Base-by-base conservation (phyloP, 768 basidiomycete species). In the Pleurotus giganteus region DNA sequence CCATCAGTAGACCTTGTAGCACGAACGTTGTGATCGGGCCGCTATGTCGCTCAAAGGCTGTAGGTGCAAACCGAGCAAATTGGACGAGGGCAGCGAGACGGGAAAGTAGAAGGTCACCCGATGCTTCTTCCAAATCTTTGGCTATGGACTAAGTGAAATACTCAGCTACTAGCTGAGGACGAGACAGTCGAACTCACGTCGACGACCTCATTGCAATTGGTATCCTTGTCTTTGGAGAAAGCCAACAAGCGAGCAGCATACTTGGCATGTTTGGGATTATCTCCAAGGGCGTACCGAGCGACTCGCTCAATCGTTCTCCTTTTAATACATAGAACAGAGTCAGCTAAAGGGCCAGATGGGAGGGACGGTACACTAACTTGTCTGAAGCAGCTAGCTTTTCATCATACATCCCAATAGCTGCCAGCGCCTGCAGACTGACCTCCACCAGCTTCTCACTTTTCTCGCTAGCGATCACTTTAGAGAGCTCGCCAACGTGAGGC, bases 181-280 rank as follows among this genome's bases (percentile, higher is more conserved):
- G 50, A 21, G 19, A 47, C 44, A 29, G 31, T 11, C 27, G 24
- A 36, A 66, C 77, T 47, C 59, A 94, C 94, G 60, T 89, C 82
- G 27, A 93, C 74, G 8, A 91, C 73, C 8, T 80, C 70, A 1
- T 67, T 64, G 58, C 86, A 84, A 1, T 74, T 58, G 2, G 79
- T 72, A 5, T 76, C 75, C 12, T 79, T 74, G 42, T 82, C 76
- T 60, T 80, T 82, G 34, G 77, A 76, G 50, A 78, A 79, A 1
- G 86, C 81, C 19, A 96, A 64, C 29, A 90, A 74, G 19, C 94
- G 81, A 2, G 90, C 84, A 1, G 93, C 89, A 66, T 91, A 95
- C 67, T 98, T 98, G 17, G 92, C 89, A 58, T 87, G 83, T 19
- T 81, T 78, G 23, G 75, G 72, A 50, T 88, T 80, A 3, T 81